phyloP scores from a whole-genome alignment of 192 early-diverging fungal species.

The Phycomyces nitens region DNA sequence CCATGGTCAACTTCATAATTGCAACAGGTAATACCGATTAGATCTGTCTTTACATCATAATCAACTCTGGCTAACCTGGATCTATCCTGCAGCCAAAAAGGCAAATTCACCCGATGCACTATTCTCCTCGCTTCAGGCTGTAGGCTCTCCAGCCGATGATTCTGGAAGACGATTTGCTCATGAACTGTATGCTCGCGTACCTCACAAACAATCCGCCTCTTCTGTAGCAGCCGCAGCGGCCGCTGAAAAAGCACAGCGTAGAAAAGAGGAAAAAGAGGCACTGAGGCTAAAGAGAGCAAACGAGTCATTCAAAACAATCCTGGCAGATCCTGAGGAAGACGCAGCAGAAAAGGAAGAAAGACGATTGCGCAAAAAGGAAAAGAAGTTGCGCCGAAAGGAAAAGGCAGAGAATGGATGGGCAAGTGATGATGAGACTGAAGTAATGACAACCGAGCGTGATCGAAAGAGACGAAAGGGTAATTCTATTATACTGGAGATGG shows the following conservation, averaged over 20 bases:
- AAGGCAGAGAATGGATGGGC: conserved; percentile 26
- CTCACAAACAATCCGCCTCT: conserved; percentile 41
- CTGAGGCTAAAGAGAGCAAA: conserved; percentile 37
- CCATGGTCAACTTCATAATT: conserved; percentile 67
- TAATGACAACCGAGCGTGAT: conserved; percentile 20
- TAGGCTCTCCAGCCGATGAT: conserved; percentile 58
- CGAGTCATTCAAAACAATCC: conserved; percentile 27
- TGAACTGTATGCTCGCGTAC: conserved; percentile 60
- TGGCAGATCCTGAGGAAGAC: conserved; percentile 41
- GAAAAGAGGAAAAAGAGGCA: conserved; percentile 63
- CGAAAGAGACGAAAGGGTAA: conserved; percentile 15
- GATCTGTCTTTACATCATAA: not conserved
- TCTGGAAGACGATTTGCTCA: conserved; percentile 56
- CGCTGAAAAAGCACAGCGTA: conserved; percentile 42
- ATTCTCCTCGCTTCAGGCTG: conserved; percentile 46
- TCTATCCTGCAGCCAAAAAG: conserved; percentile 44
- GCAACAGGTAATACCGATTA: conserved; percentile 56
- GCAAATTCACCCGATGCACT: conserved; percentile 57
- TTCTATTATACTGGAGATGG: too few relatives aligned
- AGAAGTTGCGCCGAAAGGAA: conserved; percentile 49
- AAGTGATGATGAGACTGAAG: conserved; percentile 31
- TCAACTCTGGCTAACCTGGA: not conserved
- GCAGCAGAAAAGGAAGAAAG: conserved; percentile 42
- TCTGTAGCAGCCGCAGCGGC: conserved; percentile 26
- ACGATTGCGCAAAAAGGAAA: conserved; percentile 43